Evolutionary conservation across 108 stramenopile species (phyloP).

Genomic region (Skeletonema marinoi): DNA sequence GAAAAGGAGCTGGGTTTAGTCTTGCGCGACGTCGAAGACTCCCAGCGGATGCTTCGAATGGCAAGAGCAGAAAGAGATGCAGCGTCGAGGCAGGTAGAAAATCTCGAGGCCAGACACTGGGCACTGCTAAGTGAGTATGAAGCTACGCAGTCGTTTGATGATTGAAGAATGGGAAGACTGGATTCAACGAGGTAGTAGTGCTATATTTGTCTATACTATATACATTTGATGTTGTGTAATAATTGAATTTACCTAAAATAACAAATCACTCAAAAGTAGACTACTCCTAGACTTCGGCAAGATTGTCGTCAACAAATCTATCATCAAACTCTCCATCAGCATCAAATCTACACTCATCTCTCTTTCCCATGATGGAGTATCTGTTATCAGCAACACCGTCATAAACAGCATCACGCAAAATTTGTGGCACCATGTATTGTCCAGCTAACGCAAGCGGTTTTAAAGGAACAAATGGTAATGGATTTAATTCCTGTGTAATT

Average conservation of each 20-base stretch:
- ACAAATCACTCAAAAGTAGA: background rate
- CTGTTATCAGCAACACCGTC: constrained; percentile 83
- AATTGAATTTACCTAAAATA: background rate
- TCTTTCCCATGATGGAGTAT: constrained; percentile 71
- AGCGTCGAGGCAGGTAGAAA: constrained; percentile 55
- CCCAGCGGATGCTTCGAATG: constrained; percentile 61
- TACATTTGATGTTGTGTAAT: background rate
- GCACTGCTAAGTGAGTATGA: constrained; percentile 79
- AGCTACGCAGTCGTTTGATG: constrained; percentile 47
- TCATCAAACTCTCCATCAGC: constrained; percentile 65
- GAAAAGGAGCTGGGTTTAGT: constrained; percentile 57
- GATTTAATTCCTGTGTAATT: constrained; percentile 65
- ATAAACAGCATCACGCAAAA: constrained; percentile 75
- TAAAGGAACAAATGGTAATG: constrained; percentile 51
- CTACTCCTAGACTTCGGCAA: constrained; percentile 18
- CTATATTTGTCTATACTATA: background rate
- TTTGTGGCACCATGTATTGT: constrained; percentile 53
- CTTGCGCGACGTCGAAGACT: constrained; percentile 69
- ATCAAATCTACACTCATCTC: constrained; percentile 63
- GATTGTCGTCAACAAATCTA: constrained; percentile 60
- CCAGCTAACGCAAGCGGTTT: constrained; percentile 48
- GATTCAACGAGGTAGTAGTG: background rate
- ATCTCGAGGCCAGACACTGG: constrained; percentile 72
- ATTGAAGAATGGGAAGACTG: constrained; percentile 1
- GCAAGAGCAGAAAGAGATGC: constrained; percentile 55